phyloP scores from a whole-genome alignment of 2,329 filamentous ascomycete species.

The Calycina marina region DNA sequence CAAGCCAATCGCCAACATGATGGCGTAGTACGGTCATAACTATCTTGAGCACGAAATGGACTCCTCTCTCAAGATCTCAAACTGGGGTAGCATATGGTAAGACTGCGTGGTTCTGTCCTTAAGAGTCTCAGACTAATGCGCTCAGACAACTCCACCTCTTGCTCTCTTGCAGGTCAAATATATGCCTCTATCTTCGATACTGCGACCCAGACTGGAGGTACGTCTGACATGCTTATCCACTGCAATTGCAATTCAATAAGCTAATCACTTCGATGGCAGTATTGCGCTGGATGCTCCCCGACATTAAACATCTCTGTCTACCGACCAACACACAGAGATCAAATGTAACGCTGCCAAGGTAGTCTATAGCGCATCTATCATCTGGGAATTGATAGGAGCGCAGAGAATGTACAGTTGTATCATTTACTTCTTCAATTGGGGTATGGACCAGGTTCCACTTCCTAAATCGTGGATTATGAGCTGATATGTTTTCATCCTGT shows the following conservation, averaged over 20 bases:
- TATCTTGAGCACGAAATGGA: slow-evolving; percentile 7
- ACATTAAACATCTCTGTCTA: slow-evolving; percentile 51
- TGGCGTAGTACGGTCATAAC: slow-evolving; percentile 6
- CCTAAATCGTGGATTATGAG: neutral
- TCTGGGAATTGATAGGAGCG: slow-evolving; percentile 62
- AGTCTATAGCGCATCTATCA: slow-evolving; percentile 46
- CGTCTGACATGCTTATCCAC: neutral
- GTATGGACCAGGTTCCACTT: neutral
- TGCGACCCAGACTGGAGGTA: neutral
- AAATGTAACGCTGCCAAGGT: slow-evolving; percentile 32
- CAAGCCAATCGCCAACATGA: slow-evolving; percentile 1
- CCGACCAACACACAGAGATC: slow-evolving; percentile 28
- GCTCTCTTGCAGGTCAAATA: slow-evolving; percentile 51
- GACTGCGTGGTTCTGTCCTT: neutral
- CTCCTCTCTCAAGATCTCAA: slow-evolving; percentile 27
- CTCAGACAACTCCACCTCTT: slow-evolving; percentile 41
- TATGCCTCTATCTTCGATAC: slow-evolving; percentile 40
- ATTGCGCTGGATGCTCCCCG: slow-evolving; percentile 43
- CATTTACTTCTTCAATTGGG: slow-evolving; percentile 59
- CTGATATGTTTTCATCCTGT: slow-evolving; percentile 26
- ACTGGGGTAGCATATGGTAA: slow-evolving; percentile 33
- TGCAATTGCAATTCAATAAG: slow-evolving; percentile 38
- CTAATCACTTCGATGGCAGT: slow-evolving; percentile 51
- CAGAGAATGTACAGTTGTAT: slow-evolving; percentile 50
- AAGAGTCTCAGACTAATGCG: neutral